Base-by-base conservation (phyloP, 805 yeast genomes). In the Brettanomyces anomalus region DNA sequence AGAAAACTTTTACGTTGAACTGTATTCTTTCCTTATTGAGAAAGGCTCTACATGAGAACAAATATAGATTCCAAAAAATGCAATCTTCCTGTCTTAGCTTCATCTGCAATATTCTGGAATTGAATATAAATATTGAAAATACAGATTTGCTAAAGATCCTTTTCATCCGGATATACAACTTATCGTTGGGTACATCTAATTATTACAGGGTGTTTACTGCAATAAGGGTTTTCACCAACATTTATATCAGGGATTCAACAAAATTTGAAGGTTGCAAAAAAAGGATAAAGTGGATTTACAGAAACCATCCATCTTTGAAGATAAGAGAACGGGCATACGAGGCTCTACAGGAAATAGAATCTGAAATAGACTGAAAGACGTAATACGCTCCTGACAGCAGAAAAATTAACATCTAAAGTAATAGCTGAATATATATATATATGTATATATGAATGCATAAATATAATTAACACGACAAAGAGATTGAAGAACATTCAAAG, bases 101-200 rank as follows among this genome's bases (percentile, higher is more conserved):
- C 13, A 51, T 71, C 37, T 60, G 67, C 18, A 62, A 62, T 35
- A 32, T 74, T 4, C 62, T 72, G 43, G 77, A 74, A 37, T 45
- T 66, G 8, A 63, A 62, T 37, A 36, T 63, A 2, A 37, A 33
- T 6, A 43, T 67, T n/a, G 72, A 74, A 0, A 20, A 13, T 0
- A 43, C 34, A 2, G 62, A 64, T 36, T 52, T 56, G 20, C 51
- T 58, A 16, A 52, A 62, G 32, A 59, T 65, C 1, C 55, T 79
- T 4, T 74, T 65, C 37, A 64, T 74, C 1, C 60, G 77, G 26
- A 58, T 74, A 4, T 77, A 69, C 61, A 81, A 81, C 52, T 56
- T 77, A 30, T 81, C 79, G 42, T 60, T 81, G 30, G 71, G 71
- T 44, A 72, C 77, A 1, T 54, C 65, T 4, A 68, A 66, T 40